Evolutionary conservation across 1,139 yeast genomes (phyloP).

Genomic region (Lodderomyces metapsilosis): DNA sequence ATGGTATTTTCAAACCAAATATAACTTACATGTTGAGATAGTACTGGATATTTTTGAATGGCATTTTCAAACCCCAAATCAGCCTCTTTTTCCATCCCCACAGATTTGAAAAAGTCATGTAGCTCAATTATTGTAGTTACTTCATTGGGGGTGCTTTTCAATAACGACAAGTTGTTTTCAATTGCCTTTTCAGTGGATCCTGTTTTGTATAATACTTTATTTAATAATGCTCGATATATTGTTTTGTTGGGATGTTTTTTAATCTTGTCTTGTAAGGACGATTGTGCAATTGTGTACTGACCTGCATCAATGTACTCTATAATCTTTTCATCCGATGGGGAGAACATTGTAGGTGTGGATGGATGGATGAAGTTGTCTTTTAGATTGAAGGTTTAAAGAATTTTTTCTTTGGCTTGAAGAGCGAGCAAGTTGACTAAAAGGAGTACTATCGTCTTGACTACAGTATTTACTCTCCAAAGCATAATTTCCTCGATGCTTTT

Average conservation of each 20-base stretch:
- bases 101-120: slow-evolving; percentile 32
- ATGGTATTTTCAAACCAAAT: slow-evolving; percentile 51
- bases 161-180: slow-evolving; percentile 38
- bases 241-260: slow-evolving; percentile 55
- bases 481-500: no score
- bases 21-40: slow-evolving; percentile 33
- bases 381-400: no score
- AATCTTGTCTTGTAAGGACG: slow-evolving; percentile 48
- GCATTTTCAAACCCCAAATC: slow-evolving; percentile 53
- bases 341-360: slow-evolving; percentile 9
- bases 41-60: slow-evolving; percentile 51
- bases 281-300: slow-evolving; percentile 52
- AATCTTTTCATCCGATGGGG: slow-evolving; percentile 20
- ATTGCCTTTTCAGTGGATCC: slow-evolving; percentile 48
- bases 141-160: slow-evolving; percentile 52
- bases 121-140: slow-evolving; percentile 51
- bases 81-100: slow-evolving; percentile 38
- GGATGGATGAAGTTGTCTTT: no score
- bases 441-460: no score
- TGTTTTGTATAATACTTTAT: slow-evolving; percentile 39
- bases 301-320: slow-evolving; percentile 53
- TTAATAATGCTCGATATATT: slow-evolving; percentile 52
- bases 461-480: no score
- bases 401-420: no score
- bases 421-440: no score